These are phyloP conservation scores for Metarhizium brunneum DNA, from an alignment of 2,329 filamentous ascomycete species.

Conservation along the genomic window DNA sequence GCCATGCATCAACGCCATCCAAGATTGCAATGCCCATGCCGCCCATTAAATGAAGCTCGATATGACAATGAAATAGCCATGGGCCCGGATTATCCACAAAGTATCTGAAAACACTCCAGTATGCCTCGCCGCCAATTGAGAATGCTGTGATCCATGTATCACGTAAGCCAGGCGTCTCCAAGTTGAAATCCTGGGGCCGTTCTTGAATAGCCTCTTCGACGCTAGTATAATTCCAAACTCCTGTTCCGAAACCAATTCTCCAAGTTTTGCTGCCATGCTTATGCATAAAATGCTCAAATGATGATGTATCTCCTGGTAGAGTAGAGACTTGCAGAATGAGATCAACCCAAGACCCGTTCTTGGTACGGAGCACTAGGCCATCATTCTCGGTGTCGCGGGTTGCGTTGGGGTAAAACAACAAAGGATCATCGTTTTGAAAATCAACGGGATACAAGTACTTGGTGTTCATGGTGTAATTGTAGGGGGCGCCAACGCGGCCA, in stretches of 20 bases:
- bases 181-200: conserved; percentile 31
- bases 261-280: conserved; percentile 38
- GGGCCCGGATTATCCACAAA: conserved; percentile 34
- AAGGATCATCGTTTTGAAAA: neutral
- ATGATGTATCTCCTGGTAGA: conserved; percentile 10
- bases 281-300: conserved; percentile 23
- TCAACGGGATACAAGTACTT: conserved; percentile 2
- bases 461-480: neutral
- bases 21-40: conserved; percentile 38
- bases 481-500: neutral
- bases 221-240: conserved; percentile 29
- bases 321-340: conserved; percentile 14
- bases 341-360: conserved; percentile 27
- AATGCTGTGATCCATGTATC: conserved; percentile 21
- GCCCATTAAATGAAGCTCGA: conserved; percentile 35
- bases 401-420: conserved; percentile 1
- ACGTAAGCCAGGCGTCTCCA: conserved; percentile 29
- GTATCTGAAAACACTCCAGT: conserved; percentile 33
- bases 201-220: conserved; percentile 27
- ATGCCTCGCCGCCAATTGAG: conserved; percentile 10
- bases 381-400: neutral
- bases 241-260: conserved; percentile 27
- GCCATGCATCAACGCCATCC: conserved; percentile 31
- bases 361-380: conserved; percentile 4
- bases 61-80: conserved; percentile 40